Evolutionary conservation across 306 rosid genomes (phyloP).

Genomic region (Cicer bijugum): DNA sequence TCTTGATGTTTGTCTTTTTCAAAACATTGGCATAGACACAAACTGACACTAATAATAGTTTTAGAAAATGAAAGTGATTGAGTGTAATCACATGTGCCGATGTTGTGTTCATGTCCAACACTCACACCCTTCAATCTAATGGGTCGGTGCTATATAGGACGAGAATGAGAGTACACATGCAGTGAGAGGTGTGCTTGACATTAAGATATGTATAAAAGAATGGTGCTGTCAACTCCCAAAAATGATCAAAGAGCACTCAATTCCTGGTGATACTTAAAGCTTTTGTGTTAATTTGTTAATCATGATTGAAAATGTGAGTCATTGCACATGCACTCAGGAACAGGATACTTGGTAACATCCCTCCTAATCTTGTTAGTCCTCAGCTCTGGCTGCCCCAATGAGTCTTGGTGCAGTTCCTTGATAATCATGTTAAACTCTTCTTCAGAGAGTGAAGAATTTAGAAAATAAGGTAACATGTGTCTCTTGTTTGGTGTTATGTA

Average conservation of each 20-base stretch:
- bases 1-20: too few species aligned
- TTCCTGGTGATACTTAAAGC: slow-evolving; percentile 21
- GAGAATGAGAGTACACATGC: slow-evolving; percentile 33
- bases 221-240: slow-evolving; percentile 28
- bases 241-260: background rate
- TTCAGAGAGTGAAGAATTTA: slow-evolving; percentile 70
- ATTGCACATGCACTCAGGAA: slow-evolving; percentile 89
- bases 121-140: too few species aligned
- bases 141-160: too few species aligned
- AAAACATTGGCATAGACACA: too few species aligned
- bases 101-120: too few species aligned
- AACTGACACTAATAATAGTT: too few species aligned
- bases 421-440: slow-evolving; percentile 71
- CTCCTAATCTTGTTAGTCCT: slow-evolving; percentile 64
- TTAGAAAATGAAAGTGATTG: too few species aligned
- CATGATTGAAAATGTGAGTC: slow-evolving; percentile 45
- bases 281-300: slow-evolving; percentile 40
- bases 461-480: slow-evolving; percentile 82
- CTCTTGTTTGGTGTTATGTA: slow-evolving; percentile 95
- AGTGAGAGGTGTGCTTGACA: slow-evolving; percentile 18
- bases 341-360: slow-evolving; percentile 92
- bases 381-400: slow-evolving; percentile 84
- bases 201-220: slow-evolving; percentile 11
- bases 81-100: too few species aligned
- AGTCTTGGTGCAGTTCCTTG: slow-evolving; percentile 70